Percentiles rank a stretch among this genome's conserved stretches.
Evolutionary conservation across 768 basidiomycete genomes (phyloP).

Genomic region (Serendipita sp.): DNA sequence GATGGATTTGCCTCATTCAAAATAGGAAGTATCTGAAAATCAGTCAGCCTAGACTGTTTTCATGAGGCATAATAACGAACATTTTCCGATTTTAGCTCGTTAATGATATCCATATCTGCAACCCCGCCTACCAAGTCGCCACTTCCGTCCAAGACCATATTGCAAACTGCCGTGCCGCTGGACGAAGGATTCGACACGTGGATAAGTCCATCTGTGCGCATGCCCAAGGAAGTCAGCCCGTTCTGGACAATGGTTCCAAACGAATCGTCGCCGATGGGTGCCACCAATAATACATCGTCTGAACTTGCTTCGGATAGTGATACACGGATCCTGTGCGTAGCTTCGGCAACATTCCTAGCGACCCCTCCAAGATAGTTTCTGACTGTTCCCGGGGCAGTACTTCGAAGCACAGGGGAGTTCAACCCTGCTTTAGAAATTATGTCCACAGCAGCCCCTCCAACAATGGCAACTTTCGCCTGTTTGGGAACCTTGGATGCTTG

Average conservation of each 20-base stretch:
- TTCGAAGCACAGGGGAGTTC: constrained; percentile 26
- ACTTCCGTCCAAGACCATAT: constrained; percentile 55
- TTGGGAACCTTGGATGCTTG: neutral
- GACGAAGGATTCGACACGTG: constrained; percentile 12
- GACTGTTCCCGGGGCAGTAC: constrained; percentile 76
- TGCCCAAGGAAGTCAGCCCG: constrained; percentile 45
- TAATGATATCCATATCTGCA: constrained; percentile 75
- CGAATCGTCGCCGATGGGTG: constrained; percentile 60
- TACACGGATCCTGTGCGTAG: constrained; percentile 50
- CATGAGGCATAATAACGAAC: constrained; percentile 15
- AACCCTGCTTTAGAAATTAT: constrained; percentile 42
- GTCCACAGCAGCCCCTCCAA: constrained; percentile 84
- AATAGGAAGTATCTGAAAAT: constrained; percentile 34
- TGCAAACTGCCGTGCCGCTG: constrained; percentile 53
- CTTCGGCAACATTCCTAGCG: constrained; percentile 89
- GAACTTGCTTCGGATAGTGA: constrained; percentile 15
- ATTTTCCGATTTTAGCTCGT: constrained; percentile 29
- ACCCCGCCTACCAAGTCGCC: constrained; percentile 73
- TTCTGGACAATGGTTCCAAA: constrained; percentile 53
- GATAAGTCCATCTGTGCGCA: constrained; percentile 69
- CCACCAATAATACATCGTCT: constrained; percentile 41
- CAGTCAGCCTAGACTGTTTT: neutral
- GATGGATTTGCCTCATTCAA: constrained; percentile 35
- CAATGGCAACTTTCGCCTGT: constrained; percentile 35
- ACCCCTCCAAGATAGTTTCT: constrained; percentile 72